A percentile compares a stretch with the other conserved stretches of the same genome.
phyloP scores from a whole-genome alignment of 2,329 filamentous ascomycete genomes.

The Epichloe gansuensis region DNA sequence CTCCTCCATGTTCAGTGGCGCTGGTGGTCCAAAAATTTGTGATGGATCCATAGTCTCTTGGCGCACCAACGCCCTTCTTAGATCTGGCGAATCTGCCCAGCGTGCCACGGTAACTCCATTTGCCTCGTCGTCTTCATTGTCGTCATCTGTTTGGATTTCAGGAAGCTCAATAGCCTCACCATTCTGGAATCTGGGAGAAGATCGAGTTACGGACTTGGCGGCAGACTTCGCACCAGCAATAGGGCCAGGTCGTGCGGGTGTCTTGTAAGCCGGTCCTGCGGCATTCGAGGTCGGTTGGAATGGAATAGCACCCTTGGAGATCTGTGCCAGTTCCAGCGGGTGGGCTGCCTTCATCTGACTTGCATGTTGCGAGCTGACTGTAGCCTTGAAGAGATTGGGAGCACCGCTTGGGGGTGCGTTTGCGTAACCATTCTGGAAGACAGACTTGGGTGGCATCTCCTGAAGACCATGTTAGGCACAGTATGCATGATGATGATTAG shows the following conservation, averaged over 20 bases:
- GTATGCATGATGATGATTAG: background rate
- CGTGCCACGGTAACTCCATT: conserved; percentile 43
- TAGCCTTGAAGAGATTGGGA: conserved; percentile 51
- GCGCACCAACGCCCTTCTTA: conserved; percentile 59
- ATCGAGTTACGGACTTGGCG: conserved; percentile 47
- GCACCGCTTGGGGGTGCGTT: conserved; percentile 41
- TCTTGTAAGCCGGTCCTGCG: conserved; percentile 49
- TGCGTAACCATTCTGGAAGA: conserved; percentile 48
- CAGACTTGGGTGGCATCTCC: conserved; percentile 47
- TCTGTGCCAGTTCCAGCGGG: conserved; percentile 73
- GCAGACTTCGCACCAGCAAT: conserved; percentile 36
- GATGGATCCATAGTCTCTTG: conserved; percentile 82
- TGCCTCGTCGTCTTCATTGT: conserved; percentile 65
- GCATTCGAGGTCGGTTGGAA: conserved; percentile 62
- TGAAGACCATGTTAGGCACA: conserved; percentile 17
- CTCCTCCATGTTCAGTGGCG: conserved; percentile 86
- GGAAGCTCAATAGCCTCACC: conserved; percentile 86
- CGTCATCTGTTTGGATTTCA: conserved; percentile 89
- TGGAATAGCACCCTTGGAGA: conserved; percentile 77
- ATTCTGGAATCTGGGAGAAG: conserved; percentile 76
- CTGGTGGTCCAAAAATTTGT: conserved; percentile 77
- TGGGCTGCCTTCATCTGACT: conserved; percentile 50
- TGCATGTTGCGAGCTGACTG: conserved; percentile 53
- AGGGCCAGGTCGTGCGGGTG: conserved; percentile 45
- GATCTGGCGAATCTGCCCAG: conserved; percentile 82